phyloP scores from a whole-genome alignment of 306 rosid genomes.

The Quercus aquifolioides region DNA sequence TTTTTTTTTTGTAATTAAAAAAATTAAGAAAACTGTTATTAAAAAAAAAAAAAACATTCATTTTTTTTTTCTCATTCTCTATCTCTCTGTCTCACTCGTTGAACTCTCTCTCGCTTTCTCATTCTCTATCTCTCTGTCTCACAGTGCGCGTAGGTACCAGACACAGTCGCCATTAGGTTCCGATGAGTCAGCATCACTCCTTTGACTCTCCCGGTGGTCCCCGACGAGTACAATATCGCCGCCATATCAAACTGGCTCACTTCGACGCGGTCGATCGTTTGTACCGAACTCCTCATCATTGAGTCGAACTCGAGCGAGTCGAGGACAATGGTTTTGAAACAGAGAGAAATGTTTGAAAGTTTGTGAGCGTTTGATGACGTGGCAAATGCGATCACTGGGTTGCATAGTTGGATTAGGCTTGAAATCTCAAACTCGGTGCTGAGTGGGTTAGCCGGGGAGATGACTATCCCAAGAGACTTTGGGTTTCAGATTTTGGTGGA shows the following conservation, averaged over 20 bases:
- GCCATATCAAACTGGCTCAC: conserved; percentile 51
- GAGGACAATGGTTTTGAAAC: conserved; percentile 13
- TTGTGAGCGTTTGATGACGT: neutral
- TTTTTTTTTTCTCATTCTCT: too few relatives aligned
- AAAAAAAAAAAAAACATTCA: too few relatives aligned
- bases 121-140: neutral
- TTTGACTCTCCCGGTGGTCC: conserved; percentile 55
- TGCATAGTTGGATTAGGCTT: too few relatives aligned
- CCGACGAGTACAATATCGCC: conserved; percentile 48
- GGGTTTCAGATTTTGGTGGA: too few relatives aligned
- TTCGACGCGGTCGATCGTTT: neutral
- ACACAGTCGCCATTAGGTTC: conserved; percentile 27
- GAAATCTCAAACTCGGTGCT: too few relatives aligned
- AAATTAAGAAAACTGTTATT: too few relatives aligned
- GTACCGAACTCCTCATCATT: neutral
- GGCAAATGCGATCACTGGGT: too few relatives aligned
- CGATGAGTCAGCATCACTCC: conserved; percentile 55
- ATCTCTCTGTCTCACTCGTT: too few relatives aligned
- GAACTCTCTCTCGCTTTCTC: too few relatives aligned
- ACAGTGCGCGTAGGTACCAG: conserved; percentile 14
- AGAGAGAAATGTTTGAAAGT: neutral
- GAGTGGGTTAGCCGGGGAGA: too few relatives aligned
- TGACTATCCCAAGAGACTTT: too few relatives aligned
- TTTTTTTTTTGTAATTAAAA: too few relatives aligned
- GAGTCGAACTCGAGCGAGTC: conserved; percentile 58